Evolutionary conservation across 148 eudicot species (phyloP).

Genomic region (Amaranthus cruentus): DNA sequence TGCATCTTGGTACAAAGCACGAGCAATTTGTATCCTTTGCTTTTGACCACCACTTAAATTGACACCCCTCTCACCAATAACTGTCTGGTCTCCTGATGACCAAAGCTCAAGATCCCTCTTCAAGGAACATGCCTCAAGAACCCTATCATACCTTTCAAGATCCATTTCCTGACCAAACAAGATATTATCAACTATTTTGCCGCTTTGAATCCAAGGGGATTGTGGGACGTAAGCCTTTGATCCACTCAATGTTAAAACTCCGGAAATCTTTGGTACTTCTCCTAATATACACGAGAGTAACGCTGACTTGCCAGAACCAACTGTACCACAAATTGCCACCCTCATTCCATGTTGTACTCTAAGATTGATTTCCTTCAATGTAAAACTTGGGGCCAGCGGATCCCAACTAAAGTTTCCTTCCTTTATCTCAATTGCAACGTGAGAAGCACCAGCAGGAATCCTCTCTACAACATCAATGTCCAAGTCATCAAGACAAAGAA

Average conservation of each 20-base stretch:
- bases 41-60: too few species aligned
- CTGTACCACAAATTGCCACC: conserved; percentile 59
- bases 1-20: conserved; percentile 47
- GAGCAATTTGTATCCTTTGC: too few species aligned
- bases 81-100: conserved; percentile 39
- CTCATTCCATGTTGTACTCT: conserved; percentile 43
- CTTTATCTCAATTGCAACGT: conserved; percentile 34
- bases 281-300: conserved; percentile 47
- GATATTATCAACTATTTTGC: conserved; percentile 47
- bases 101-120: conserved; percentile 48
- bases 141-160: conserved; percentile 36
- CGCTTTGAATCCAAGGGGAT: conserved; percentile 57
- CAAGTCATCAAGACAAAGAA: conserved; percentile 42
- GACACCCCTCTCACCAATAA: conserved; percentile 49
- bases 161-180: conserved; percentile 49
- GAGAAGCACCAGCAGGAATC: conserved; percentile 31
- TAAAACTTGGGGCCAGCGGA: conserved; percentile 25
- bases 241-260: conserved; percentile 38
- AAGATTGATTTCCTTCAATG: conserved; percentile 41
- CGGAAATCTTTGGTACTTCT: conserved; percentile 46
- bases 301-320: conserved; percentile 58
- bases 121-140: conserved; percentile 52
- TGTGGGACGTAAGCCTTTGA: conserved; percentile 53
- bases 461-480: conserved; percentile 33
- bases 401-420: conserved; percentile 58